phyloP scores from a whole-genome alignment of 2,329 filamentous ascomycete species.

The Verticillium longisporum region DNA sequence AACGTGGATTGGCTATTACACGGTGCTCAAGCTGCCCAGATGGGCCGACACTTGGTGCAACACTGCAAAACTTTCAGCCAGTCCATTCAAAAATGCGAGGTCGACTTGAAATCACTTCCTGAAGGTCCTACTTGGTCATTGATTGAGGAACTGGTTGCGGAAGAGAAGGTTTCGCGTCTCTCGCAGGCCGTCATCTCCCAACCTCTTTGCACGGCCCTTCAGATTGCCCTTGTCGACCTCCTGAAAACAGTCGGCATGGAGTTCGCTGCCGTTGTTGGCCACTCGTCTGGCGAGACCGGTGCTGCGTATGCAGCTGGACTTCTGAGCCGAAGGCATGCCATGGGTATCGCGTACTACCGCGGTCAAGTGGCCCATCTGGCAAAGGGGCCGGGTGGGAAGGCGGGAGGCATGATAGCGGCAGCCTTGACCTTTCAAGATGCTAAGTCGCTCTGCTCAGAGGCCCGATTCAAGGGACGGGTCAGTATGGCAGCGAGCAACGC shows the following conservation, averaged over 20 bases:
- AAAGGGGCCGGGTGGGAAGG: conserved; percentile 1
- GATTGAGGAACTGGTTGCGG: conserved; percentile 14
- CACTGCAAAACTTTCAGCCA: not conserved
- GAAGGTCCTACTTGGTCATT: conserved; percentile 19
- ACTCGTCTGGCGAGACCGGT: conserved; percentile 42
- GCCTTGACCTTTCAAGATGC: conserved; percentile 12
- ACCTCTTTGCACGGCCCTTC: conserved; percentile 22
- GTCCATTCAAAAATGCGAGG: conserved; percentile 15
- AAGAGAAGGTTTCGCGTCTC: conserved; percentile 12
- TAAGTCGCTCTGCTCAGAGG: conserved; percentile 12
- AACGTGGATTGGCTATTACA: not conserved
- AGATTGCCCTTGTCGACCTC: conserved; percentile 20
- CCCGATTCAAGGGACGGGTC: conserved; percentile 12
- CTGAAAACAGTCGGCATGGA: conserved; percentile 21
- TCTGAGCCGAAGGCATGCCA: conserved; percentile 20
- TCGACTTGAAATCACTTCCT: conserved; percentile 10
- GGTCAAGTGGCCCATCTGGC: conserved; percentile 1
- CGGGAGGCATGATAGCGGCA: conserved; percentile 17
- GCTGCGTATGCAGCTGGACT: conserved; percentile 40
- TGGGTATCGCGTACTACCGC: conserved; percentile 16
- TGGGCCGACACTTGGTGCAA: not conserved
- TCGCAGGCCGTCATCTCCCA: conserved; percentile 22
- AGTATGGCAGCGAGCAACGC: conserved; percentile 18
- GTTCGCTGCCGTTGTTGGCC: conserved; percentile 32
- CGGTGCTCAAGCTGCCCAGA: not conserved